Evolutionary conservation across 805 yeast genomes (phyloP), one percentile per base, ranked within the genome.

Genomic region (Sungouiella thailandica): DNA sequence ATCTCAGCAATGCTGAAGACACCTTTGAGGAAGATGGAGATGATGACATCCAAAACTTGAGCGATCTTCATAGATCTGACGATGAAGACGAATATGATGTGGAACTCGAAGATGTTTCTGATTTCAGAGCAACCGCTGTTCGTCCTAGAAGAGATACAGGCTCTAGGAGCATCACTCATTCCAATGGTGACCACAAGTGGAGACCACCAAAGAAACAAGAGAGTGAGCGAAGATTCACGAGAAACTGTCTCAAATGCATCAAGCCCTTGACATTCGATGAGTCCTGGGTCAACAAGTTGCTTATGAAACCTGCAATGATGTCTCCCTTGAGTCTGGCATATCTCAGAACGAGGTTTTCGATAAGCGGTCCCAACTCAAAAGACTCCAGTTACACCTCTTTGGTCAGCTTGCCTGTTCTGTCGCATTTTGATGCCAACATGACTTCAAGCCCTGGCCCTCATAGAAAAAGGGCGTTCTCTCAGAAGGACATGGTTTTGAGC

Each of bases 181-280:
- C 15, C 7, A 10, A 16, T 8, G 39, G 26, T 2, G 36, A 36
- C 16, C 17, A 28, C 22, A 69, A 76, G 45, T 78, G 83, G 82
- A 50, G 44, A 5, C 83, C 82, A 2, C 47, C 54, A 6, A 58
- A 57, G 10, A 67, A 65, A 37, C 37, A 47, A 3, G 53, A 44
- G 17, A 56, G 57, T 39, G 52, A 61, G 30, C 56, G 68, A 19
- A 72, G 70, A 39, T 62, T 59, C 40, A 60, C 71, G 27, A 63
- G 72, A 29, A 76, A 76, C 49, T 69, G 79, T 12, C 50, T 77
- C 22, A 66, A 81, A 30, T 78, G 84, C 42, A 72, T 78, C 17
- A 72, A 66, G 43, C 72, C 80, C 3, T 58, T 78, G 34, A 60
- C 69, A 1, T 62, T 62, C 40, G 75, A 71, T 28, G 78, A 76